These are phyloP conservation scores for Bipolaris oryzae DNA, from an alignment of 2,329 filamentous ascomycete genomes.

Conservation along the genomic window DNA sequence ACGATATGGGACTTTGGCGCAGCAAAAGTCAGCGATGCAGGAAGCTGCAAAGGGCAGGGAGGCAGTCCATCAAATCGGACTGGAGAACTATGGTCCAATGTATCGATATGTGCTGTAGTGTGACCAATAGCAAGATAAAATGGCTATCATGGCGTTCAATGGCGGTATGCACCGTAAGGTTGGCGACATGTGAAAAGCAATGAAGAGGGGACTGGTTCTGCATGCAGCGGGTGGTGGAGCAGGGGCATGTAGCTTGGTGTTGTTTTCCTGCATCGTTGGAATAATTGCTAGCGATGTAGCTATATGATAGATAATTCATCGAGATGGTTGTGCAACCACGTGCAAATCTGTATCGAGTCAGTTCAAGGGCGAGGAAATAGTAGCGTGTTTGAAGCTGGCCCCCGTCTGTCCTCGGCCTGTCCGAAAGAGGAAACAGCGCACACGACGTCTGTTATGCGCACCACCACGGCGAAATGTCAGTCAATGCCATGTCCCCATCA, in stretches of 20 bases:
- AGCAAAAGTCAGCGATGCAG: slow-evolving; percentile 32
- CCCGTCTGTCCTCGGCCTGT: background rate
- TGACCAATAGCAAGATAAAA: background rate
- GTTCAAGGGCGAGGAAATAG: slow-evolving; percentile 1
- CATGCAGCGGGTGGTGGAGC: too few relatives aligned
- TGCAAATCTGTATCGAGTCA: slow-evolving; percentile 6
- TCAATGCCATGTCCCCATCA: background rate
- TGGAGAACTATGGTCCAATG: slow-evolving; percentile 45
- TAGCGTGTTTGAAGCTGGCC: slow-evolving; percentile 1
- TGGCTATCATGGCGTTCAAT: background rate
- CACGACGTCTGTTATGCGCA: slow-evolving; percentile 7
- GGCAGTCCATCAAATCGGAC: slow-evolving; percentile 21
- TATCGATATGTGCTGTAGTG: slow-evolving; percentile 38
- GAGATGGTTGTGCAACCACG: background rate
- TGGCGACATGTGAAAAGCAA: too few relatives aligned
- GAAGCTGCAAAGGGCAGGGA: slow-evolving; percentile 25
- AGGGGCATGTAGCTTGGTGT: too few relatives aligned
- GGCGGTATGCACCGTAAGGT: background rate
- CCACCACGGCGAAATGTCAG: background rate
- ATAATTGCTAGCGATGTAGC: slow-evolving; percentile 2
- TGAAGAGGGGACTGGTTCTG: background rate
- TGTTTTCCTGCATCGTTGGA: background rate
- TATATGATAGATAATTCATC: background rate
- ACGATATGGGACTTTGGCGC: slow-evolving; percentile 38
- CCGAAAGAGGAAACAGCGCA: slow-evolving; percentile 17